Evolutionary conservation across 305 asterid genomes (phyloP).

Genomic region (Fraxinus xanthoxyloides): DNA sequence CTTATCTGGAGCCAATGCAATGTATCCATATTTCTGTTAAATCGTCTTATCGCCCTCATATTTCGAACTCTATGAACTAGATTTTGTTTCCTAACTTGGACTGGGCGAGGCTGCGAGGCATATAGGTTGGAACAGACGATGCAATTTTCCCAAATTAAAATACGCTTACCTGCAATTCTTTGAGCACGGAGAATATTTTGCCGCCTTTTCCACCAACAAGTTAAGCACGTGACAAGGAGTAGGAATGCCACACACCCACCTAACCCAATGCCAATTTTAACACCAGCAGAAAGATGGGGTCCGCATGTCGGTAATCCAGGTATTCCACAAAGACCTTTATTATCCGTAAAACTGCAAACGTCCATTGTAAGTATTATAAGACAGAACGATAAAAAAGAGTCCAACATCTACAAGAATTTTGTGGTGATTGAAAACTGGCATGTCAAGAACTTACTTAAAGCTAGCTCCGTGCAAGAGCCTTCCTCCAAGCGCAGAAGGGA

Average conservation of each 20-base stretch:
- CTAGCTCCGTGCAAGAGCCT: constrained; percentile 92
- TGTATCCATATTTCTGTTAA: neutral
- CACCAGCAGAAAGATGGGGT: constrained; percentile 74
- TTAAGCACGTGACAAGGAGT: constrained; percentile 59
- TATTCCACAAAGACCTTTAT: constrained; percentile 92
- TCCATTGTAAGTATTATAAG: constrained; percentile 22
- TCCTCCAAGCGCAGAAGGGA: constrained; percentile 89
- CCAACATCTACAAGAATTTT: neutral
- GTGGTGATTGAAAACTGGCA: neutral
- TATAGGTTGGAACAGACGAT: neutral
- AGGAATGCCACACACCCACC: constrained; percentile 54
- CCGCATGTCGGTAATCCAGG: constrained; percentile 82
- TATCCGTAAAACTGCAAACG: constrained; percentile 81
- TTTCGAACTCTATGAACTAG: neutral
- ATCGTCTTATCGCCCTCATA: neutral
- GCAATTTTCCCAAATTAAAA: neutral
- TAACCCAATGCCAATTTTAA: constrained; percentile 66
- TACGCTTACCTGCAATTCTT: constrained; percentile 65
- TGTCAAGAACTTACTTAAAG: constrained; percentile 61
- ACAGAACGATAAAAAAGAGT: neutral
- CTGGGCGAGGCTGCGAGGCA: neutral
- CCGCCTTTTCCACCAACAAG: constrained; percentile 92
- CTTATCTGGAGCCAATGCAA: neutral
- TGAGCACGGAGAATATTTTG: constrained; percentile 88
- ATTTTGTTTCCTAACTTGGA: neutral